Evolutionary conservation across 2,329 filamentous ascomycete genomes (phyloP).

Genomic region (Neonectria magnoliae): DNA sequence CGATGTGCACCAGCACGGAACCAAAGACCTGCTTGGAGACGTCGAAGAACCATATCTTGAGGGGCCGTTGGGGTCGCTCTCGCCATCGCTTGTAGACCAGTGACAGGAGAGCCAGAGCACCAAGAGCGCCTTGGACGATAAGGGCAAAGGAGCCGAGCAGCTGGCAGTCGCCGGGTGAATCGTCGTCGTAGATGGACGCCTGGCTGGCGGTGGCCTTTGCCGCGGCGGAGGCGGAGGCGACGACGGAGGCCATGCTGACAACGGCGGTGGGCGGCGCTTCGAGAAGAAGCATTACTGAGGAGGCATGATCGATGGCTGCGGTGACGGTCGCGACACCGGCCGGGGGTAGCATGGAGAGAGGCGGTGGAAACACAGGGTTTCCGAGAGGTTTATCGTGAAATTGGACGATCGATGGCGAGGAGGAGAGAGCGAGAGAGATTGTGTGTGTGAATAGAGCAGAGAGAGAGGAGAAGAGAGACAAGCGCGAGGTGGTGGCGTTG

Average conservation of each 20-base stretch:
- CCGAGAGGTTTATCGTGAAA: neutral
- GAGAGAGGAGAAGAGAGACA: slow-evolving; percentile 5
- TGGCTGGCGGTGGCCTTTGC: slow-evolving; percentile 40
- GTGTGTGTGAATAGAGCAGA: neutral
- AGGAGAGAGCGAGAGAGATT: neutral
- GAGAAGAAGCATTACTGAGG: slow-evolving; percentile 34
- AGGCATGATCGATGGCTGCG: slow-evolving; percentile 36
- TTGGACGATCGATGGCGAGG: neutral
- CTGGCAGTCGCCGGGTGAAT: slow-evolving; percentile 79
- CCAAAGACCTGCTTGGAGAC: slow-evolving; percentile 97
- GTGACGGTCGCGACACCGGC: slow-evolving; percentile 30
- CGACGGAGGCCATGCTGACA: slow-evolving; percentile 43
- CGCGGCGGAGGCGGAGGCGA: slow-evolving; percentile 43
- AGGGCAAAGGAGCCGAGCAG: slow-evolving; percentile 92
- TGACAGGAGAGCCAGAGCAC: slow-evolving; percentile 81
- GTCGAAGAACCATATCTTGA: slow-evolving; percentile 99
- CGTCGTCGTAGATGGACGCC: slow-evolving; percentile 46
- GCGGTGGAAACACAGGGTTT: slow-evolving; percentile 18
- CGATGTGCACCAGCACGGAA: slow-evolving; percentile 87
- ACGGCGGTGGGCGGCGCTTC: slow-evolving; percentile 31
- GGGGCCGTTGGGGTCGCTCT: slow-evolving; percentile 87
- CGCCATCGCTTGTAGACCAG: slow-evolving; percentile 94
- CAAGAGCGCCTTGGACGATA: slow-evolving; percentile 87
- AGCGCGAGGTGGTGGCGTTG: neutral
- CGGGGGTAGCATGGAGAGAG: slow-evolving; percentile 37